Base-by-base conservation (phyloP, 306 rosid genomes). In the Medicago ruthenica region DNA sequence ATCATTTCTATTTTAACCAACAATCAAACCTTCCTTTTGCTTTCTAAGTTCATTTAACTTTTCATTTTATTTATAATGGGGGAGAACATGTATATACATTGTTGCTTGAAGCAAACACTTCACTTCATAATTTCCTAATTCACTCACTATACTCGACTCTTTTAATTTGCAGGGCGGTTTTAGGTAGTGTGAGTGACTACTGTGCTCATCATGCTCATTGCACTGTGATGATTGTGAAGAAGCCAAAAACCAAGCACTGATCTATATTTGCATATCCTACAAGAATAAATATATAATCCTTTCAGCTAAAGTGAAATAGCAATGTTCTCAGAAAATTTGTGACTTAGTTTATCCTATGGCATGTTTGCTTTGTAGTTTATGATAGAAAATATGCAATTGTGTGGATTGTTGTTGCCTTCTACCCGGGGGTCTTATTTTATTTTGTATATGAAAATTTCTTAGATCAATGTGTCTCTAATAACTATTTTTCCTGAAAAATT, bases 111-210 rank as follows among this genome's bases (percentile, higher is more conserved):
- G 69, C 24, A 0, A 64, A 8, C 44, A 62, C 47, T 80, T 57
- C 3, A 69, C 62, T 17, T 55, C 21, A 45, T 70, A 54, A 51
- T 79, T 18, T 72, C n/a, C 57, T 75, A 57, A 75, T 63, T 51
- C 71, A 70, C 41, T 62, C 27, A 27, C 31, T 73, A 53, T 72
- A 14, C 12, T 34, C 7, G 37, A 5, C 37, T 4, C 37, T 47
- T 57, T 12, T 22, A 11, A n/a, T 53, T 72, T 82, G 84, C 93
- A 88, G 98, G 87, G 97, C 89, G 9, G 83, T 89, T 67, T 80
- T 93, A 37, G 96, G 93, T 2, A 91, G 98, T 63, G 96, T 91
- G 9, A 93, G 98, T 80, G 98, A 91, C 82, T 88, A 89, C 21
- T 93, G 98, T 80, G 86, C 89, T 61, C 96, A 86, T 71, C 93